phyloP scores from a whole-genome alignment of 257 asterid genomes.

The Solanum boliviense region DNA sequence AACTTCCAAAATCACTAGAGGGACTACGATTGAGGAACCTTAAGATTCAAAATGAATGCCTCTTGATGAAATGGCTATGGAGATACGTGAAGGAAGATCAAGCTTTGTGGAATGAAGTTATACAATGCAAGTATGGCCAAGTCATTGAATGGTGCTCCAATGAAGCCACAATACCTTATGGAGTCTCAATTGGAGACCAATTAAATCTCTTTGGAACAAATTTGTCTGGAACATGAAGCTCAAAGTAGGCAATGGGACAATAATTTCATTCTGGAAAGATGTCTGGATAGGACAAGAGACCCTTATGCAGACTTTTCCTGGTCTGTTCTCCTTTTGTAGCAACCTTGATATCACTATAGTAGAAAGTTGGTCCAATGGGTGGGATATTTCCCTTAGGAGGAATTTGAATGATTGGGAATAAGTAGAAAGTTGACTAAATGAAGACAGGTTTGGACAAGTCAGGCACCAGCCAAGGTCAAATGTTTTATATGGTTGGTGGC shows the following conservation, averaged over 20 bases:
- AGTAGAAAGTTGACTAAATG: background rate
- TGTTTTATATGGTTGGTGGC: background rate
- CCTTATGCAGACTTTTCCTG: background rate
- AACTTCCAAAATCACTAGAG: background rate
- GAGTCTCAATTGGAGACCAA: background rate
- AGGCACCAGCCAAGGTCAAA: background rate
- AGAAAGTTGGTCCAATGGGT: background rate
- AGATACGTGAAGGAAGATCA: background rate
- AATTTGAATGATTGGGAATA: background rate
- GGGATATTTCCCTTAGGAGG: background rate
- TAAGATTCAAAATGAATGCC: background rate
- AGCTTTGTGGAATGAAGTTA: background rate
- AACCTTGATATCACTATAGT: background rate
- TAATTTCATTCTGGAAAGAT: background rate
- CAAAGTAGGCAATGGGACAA: background rate
- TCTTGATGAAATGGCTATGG: background rate
- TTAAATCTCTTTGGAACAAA: too few relatives aligned
- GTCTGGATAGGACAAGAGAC: background rate
- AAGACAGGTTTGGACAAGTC: background rate
- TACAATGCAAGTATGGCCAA: background rate
- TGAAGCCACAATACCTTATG: background rate
- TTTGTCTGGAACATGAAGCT: background rate
- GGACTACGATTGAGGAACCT: background rate
- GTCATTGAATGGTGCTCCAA: background rate
- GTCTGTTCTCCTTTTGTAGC: background rate